Evolutionary conservation across 768 basidiomycete species (phyloP).

Genomic region (Pleurotus platypus): DNA sequence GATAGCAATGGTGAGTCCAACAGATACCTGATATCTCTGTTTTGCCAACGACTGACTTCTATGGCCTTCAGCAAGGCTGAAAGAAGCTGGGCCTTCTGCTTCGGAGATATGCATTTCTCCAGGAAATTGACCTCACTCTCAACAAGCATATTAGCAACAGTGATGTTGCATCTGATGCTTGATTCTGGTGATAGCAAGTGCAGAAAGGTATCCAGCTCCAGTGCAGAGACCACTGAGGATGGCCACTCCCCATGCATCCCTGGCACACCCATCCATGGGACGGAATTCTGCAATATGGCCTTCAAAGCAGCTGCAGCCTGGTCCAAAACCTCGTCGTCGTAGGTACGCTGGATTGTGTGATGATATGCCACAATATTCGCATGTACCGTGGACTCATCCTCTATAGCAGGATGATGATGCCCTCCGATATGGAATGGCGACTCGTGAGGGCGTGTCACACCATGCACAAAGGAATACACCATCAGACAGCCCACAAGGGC

Average conservation of each 20-base stretch:
- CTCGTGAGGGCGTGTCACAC: not conserved
- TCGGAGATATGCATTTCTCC: not conserved
- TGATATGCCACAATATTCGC: slow-evolving; percentile 10
- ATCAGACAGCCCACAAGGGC: slow-evolving; percentile 6
- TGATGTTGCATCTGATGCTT: not conserved
- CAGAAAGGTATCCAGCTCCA: not conserved
- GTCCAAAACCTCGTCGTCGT: slow-evolving; percentile 15
- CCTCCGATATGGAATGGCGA: slow-evolving; percentile 1
- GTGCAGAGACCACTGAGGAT: not conserved
- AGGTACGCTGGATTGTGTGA: slow-evolving; percentile 12
- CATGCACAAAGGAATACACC: not conserved
- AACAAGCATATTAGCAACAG: not conserved
- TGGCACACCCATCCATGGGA: slow-evolving; percentile 3
- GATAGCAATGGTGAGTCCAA: not conserved
- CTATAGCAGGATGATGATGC: not conserved
- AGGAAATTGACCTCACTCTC: not conserved
- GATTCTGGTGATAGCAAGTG: not conserved
- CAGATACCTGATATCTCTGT: not conserved
- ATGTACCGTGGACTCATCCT: slow-evolving; percentile 1
- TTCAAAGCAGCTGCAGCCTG: slow-evolving; percentile 13
- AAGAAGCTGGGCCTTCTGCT: slow-evolving; percentile 3
- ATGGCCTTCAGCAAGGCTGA: not conserved
- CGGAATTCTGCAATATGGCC: not conserved
- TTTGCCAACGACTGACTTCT: not conserved
- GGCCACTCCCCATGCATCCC: not conserved